Evolutionary conservation across 495 filamentous ascomycete species (phyloP).

Genomic region (Trichoderma orchidacearum): DNA sequence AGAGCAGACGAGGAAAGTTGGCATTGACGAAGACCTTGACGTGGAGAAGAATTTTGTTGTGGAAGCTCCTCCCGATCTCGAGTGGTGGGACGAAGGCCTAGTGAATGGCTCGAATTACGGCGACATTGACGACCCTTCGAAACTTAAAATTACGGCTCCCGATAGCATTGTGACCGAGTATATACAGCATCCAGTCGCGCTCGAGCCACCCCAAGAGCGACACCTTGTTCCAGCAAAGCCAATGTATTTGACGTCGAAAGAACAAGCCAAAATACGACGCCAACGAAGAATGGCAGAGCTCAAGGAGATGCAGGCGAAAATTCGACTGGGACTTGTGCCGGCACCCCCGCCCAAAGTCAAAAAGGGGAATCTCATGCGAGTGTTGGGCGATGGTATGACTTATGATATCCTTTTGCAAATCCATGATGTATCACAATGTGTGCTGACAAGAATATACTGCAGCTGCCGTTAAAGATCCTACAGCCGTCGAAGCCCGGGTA

Average conservation of each 20-base stretch:
- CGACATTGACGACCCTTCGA: slow-evolving; percentile 45
- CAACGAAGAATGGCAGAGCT: slow-evolving; percentile 82
- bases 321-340: slow-evolving; percentile 75
- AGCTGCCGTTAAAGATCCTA: slow-evolving; percentile 90
- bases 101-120: slow-evolving; percentile 62
- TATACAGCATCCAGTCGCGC: slow-evolving; percentile 84
- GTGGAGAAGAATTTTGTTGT: slow-evolving; percentile 80
- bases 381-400: slow-evolving; percentile 60
- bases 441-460: background rate
- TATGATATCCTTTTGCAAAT: no score
- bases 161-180: slow-evolving; percentile 82
- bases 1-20: slow-evolving; percentile 66
- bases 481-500: slow-evolving; percentile 88
- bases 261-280: slow-evolving; percentile 81
- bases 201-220: slow-evolving; percentile 84
- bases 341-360: slow-evolving; percentile 91
- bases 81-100: slow-evolving; percentile 97
- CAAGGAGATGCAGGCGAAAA: slow-evolving; percentile 94
- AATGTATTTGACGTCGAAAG: slow-evolving; percentile 82
- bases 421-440: background rate
- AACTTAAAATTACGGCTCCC: slow-evolving; percentile 58
- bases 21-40: slow-evolving; percentile 82
- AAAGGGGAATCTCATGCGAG: slow-evolving; percentile 91
- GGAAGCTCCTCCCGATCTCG: slow-evolving; percentile 72
- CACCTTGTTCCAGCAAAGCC: slow-evolving; percentile 67